These are phyloP conservation scores for Cytospora mali DNA, from an alignment of 2,329 filamentous ascomycete species.

Conservation along the genomic window DNA sequence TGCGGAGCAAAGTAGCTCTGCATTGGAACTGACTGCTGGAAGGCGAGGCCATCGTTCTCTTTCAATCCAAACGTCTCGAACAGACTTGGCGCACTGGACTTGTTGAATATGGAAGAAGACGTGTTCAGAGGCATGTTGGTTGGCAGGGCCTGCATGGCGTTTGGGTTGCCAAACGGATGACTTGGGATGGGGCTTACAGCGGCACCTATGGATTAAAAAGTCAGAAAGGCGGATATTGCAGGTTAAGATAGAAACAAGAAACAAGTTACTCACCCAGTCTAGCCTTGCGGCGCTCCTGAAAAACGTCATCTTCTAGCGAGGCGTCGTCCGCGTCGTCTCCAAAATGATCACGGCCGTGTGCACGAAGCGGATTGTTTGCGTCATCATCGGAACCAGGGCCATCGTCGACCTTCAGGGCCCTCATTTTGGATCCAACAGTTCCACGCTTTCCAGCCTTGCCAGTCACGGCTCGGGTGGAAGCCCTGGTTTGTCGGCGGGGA, in stretches of 20 bases:
- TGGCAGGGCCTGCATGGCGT: constrained; percentile 25
- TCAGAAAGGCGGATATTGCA: background rate
- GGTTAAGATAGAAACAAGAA: background rate
- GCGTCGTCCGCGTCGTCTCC: constrained; percentile 10
- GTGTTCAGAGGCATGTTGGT: constrained; percentile 24
- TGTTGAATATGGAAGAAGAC: constrained; percentile 18
- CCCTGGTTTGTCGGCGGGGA: constrained; percentile 25
- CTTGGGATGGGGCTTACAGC: background rate
- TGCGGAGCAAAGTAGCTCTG: constrained; percentile 16
- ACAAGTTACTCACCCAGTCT: constrained; percentile 13
- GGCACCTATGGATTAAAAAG: background rate
- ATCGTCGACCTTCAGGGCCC: constrained; percentile 17
- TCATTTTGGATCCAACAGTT: background rate
- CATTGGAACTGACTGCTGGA: constrained; percentile 12
- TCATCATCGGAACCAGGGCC: constrained; percentile 20
- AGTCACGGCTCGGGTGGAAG: constrained; percentile 11
- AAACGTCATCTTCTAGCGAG: constrained; percentile 7
- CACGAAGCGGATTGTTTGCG: background rate
- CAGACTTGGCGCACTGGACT: background rate
- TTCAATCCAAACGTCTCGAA: constrained; percentile 28
- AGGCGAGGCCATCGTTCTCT: constrained; percentile 31
- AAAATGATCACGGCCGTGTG: background rate
- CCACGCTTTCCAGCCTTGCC: constrained; percentile 11
- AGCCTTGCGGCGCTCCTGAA: constrained; percentile 6
- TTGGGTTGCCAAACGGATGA: constrained; percentile 3